Evolutionary conservation across 257 asterid species (phyloP), one percentile per base, ranked within the genome.

Genomic region (Lantana camara): DNA sequence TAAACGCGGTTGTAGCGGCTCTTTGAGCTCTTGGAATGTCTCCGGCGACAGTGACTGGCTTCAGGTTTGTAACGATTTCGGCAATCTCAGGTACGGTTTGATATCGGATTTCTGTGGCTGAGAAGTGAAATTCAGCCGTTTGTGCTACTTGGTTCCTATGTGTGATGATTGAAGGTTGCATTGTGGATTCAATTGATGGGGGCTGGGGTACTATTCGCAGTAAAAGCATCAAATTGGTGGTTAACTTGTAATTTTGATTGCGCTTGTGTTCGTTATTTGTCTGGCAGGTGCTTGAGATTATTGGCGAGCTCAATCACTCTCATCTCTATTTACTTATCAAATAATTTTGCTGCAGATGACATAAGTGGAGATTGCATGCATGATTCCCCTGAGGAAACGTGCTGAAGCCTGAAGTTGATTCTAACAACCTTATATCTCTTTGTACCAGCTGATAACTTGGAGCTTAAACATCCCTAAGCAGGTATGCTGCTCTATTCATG

Each of bases 31-130:
- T 23, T 79, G 70, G 58, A 75, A 90, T 63, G 83, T 94, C 41
- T 83, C 82, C 6, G 97, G 95, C 13, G 96, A 94, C 71, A 86
- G 95, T 73, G 95, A 84, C 80, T 90, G 97, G 99, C 93, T 77
- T 20, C 95, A 88, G 88, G 91, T 94, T 86, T 94, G 99, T 85
- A 74, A 78, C 74, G 85, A 94, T 76, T 85, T 94, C 55, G 99
- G 88, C 14, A 84, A 71, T 68, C 88, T 94, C 79, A 90, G 88
- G 97, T 90, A 84, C 34, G 82, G 22, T 16, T n/a, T 60, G 11
- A 23, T 32, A 22, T 61, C 22, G 52, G 9, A 20, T 35, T 30
- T 42, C 4, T 50, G 15, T 46, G 7, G 38, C 7, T 21, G 19
- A 14, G 20, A 50, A 74, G 54, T 67, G 65, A 34, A 9, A 29